Evolutionary conservation across 164 flowering plant genomes (phyloP).

Genomic region (Liriodendron chinense): DNA sequence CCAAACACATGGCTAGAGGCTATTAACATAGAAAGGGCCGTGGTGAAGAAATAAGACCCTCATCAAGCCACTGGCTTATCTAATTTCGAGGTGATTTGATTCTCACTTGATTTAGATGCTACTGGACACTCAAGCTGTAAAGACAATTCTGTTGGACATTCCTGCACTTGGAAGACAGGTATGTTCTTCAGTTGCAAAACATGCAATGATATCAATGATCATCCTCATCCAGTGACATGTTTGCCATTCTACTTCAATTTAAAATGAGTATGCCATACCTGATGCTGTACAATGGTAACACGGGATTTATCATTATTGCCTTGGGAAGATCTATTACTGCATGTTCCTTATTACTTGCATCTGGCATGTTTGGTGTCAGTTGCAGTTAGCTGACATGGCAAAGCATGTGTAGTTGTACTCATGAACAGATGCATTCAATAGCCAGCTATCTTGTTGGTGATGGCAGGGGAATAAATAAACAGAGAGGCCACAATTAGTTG

Average conservation of each 20-base stretch:
- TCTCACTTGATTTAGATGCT: conserved; percentile 61
- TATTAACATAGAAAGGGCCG: background rate
- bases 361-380: background rate
- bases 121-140: conserved; percentile 95
- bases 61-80: background rate
- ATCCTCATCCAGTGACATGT: background rate
- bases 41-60: background rate
- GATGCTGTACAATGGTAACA: background rate
- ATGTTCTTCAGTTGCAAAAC: background rate
- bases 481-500: background rate
- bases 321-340: too few relatives aligned
- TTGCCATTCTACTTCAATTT: background rate
- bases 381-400: background rate
- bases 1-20: background rate
- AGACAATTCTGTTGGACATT: conserved; percentile 89
- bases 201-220: too few relatives aligned
- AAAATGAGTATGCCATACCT: background rate
- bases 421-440: background rate
- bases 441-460: background rate
- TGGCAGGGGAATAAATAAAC: too few relatives aligned
- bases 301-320: background rate
- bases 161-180: conserved; percentile 93
- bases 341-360: background rate
- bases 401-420: background rate
- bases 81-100: conserved; percentile 6